Evolutionary conservation across 169 alveolate species (phyloP).

Genomic region (Cryptosporidium meleagridis): DNA sequence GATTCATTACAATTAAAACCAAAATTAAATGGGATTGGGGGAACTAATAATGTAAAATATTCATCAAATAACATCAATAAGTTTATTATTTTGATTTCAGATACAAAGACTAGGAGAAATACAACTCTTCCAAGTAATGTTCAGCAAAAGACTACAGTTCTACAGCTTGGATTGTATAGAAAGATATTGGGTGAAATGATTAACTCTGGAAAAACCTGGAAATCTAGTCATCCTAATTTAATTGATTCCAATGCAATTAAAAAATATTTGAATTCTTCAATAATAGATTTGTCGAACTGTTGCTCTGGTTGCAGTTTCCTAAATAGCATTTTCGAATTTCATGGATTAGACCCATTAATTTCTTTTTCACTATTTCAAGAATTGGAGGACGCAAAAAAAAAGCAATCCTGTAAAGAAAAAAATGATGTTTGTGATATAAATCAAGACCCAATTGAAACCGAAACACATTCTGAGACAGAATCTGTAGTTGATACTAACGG

Average conservation of each 20-base stretch:
- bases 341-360: slow-evolving; percentile 23
- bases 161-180: slow-evolving; percentile 60
- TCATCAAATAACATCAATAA: slow-evolving; percentile 3
- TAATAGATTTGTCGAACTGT: slow-evolving; percentile 16
- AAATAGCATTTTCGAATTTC: slow-evolving; percentile 7
- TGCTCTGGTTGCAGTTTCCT: slow-evolving; percentile 49
- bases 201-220: slow-evolving; percentile 41
- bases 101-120: slow-evolving; percentile 66
- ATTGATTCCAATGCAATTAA: neutral
- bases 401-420: neutral
- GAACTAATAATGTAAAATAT: neutral
- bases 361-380: neutral
- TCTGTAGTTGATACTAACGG: slow-evolving; percentile 6
- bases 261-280: neutral
- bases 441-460: neutral
- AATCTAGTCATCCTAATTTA: neutral
- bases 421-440: neutral
- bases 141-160: slow-evolving; percentile 70
- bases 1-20: slow-evolving; percentile 57
- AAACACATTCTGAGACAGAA: neutral
- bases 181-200: slow-evolving; percentile 41
- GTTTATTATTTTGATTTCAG: slow-evolving; percentile 37
- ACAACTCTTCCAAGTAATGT: slow-evolving; percentile 46
- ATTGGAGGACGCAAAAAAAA: slow-evolving; percentile 7
- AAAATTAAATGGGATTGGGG: neutral